Evolutionary conservation across 164 flowering plant genomes (phyloP), one percentile per base, ranked within the genome.

Genomic region (Litsea cubeba): DNA sequence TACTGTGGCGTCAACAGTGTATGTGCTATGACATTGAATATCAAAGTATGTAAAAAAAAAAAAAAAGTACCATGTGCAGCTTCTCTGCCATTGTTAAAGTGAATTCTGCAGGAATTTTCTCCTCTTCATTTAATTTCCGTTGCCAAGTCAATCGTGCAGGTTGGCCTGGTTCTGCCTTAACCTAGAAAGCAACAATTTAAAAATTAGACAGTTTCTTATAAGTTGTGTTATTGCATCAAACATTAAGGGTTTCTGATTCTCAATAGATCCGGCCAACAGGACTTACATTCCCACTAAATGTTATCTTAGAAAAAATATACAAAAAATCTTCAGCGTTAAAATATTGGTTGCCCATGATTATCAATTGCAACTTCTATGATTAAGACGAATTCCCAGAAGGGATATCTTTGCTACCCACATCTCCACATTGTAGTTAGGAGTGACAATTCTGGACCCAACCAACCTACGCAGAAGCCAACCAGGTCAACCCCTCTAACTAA

Each of bases 141-240:
- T 86, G 86, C 98, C 97, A 94, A 63, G 97, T 87, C 76, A 93
- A 79, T 70, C 84, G 71, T 71, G 93, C 83, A 70, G 90, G 97
- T 69, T 72, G 70, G 65, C 86, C 90, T 1, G 92, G 88, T 62
- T 88, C 90, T 80, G 86, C 91, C 85, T 84, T 72, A 67, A 71
- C 78, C 84, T 78, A 26, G n/a, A 74, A 73, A 63, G 22, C 46
- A 40, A 40, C 11, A 40, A 40, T 40, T 40, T 40, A 7, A 5
- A 40, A 30, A 75, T 62, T 18, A 50, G 26, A n/a, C 30, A 75
- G 23, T 12, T n/a, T 24, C 15, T 15, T 5, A n/a, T 35, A 30
- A 24, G 35, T 32, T 62, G 49, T 23, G 32, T 64, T 20, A 58
- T 17, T 14, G 23, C 40, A 46, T 46, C 15, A n/a, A 66, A 6